These are phyloP conservation scores for Fraxinus dipetala DNA, from an alignment of 305 asterid species.

Conservation along the genomic window DNA sequence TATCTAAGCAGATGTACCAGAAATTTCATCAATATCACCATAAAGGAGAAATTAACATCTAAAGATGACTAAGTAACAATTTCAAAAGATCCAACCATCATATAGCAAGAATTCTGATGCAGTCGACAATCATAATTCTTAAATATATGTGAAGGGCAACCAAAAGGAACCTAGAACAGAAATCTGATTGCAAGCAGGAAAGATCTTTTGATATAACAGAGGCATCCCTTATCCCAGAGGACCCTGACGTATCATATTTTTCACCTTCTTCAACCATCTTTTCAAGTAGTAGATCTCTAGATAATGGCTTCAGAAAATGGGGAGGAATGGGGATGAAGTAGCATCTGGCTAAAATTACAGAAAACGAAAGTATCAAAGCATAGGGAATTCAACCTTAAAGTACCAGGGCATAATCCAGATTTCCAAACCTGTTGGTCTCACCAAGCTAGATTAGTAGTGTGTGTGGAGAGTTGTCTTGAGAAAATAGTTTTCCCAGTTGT, in stretches of 20 bases:
- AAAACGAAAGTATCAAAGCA: neutral
- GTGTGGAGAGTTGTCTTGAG: neutral
- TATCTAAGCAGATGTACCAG: constrained; percentile 43
- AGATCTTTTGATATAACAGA: neutral
- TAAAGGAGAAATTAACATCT: too few species aligned
- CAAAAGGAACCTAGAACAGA: neutral
- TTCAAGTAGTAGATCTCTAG: neutral
- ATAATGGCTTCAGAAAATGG: neutral
- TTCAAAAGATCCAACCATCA: too few species aligned
- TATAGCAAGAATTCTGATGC: too few species aligned
- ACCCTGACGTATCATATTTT: neutral
- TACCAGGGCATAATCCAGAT: neutral
- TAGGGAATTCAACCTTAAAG: neutral
- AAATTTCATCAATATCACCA: neutral
- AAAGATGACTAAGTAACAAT: too few species aligned
- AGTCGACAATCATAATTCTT: neutral
- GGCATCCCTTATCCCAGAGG: neutral
- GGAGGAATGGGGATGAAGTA: neutral
- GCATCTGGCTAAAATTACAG: neutral
- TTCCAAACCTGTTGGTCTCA: neutral
- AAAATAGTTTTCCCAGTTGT: neutral
- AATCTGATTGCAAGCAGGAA: neutral
- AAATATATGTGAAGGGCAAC: neutral
- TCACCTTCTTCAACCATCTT: neutral
- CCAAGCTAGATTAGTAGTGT: neutral